Evolutionary conservation across 2,329 filamentous ascomycete genomes (phyloP).

Genomic region (Trichoderma atroviride): DNA sequence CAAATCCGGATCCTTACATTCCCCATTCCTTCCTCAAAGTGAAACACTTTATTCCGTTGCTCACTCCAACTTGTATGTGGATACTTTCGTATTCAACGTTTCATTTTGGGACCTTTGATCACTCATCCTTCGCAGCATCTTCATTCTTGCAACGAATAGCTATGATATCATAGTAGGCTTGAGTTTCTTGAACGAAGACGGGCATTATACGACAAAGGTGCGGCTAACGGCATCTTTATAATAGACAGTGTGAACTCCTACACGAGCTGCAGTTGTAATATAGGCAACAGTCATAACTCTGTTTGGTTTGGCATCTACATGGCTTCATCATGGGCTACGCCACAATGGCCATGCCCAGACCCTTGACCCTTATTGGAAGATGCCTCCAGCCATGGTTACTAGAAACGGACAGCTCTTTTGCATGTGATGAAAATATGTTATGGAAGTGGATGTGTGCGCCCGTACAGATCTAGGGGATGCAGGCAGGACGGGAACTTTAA

Average conservation of each 20-base stretch:
- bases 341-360: not conserved
- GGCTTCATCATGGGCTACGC: slow-evolving; percentile 6
- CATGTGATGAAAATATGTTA: slow-evolving; percentile 16
- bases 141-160: not conserved
- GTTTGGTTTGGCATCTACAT: not conserved
- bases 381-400: not conserved
- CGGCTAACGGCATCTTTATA: not conserved
- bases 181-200: not conserved
- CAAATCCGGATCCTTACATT: not conserved
- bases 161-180: not conserved
- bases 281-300: not conserved
- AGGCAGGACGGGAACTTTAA: slow-evolving; percentile 19
- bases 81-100: not conserved
- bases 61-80: not conserved
- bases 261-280: not conserved
- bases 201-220: not conserved
- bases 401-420: slow-evolving; percentile 2
- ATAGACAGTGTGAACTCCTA: not conserved
- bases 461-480: slow-evolving; percentile 1
- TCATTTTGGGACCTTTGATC: not conserved
- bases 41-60: not conserved
- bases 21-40: not conserved
- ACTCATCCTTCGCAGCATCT: not conserved
- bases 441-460: slow-evolving; percentile 8
- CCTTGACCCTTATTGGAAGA: slow-evolving; percentile 16